Conservation (phyloP, 1,284 basidiomycete species). For the Erythrobasidium hasegawianum region DNA sequence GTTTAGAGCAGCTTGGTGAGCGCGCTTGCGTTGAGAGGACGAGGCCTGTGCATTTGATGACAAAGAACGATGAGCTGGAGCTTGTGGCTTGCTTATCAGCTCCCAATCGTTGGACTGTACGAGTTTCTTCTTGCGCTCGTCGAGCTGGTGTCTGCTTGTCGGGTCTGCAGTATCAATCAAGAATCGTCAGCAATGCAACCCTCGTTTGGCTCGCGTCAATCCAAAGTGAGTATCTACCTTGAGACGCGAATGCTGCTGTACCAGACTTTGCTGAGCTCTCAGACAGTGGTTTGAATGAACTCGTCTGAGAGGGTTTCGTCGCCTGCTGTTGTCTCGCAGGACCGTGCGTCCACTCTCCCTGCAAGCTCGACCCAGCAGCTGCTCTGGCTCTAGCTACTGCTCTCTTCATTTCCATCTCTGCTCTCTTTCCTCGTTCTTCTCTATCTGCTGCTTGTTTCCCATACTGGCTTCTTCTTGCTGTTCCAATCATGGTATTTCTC, state of each 20-base stretch:
- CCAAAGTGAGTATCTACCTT: no score
- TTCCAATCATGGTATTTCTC: not conserved
- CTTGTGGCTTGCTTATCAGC: no score
- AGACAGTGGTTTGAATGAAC: not conserved
- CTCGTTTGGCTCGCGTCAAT: no score
- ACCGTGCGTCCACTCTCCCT: not conserved
- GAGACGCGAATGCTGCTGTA: no score
- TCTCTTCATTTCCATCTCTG: conserved; percentile 3
- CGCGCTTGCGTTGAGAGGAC: no score
- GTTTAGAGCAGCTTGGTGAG: no score
- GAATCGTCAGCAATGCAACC: not conserved
- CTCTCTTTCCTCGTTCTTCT: conserved; percentile 15
- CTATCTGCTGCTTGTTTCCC: conserved; percentile 11
- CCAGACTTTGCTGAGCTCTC: not conserved
- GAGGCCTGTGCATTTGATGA: no score
- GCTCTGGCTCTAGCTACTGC: conserved; percentile 10
- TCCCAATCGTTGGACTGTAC: no score
- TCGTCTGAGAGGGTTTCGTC: conserved; percentile 5
- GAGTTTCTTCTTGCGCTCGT: no score
- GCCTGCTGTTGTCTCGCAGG: not conserved
- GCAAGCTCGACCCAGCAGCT: not conserved
- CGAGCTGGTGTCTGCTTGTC: no score
- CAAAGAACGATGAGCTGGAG: no score
- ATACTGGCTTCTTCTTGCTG: not conserved
- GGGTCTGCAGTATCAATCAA: no score